These are phyloP conservation scores for Aspergillus bombycis DNA, from an alignment of 2,329 filamentous ascomycete species.

Conservation along the genomic window DNA sequence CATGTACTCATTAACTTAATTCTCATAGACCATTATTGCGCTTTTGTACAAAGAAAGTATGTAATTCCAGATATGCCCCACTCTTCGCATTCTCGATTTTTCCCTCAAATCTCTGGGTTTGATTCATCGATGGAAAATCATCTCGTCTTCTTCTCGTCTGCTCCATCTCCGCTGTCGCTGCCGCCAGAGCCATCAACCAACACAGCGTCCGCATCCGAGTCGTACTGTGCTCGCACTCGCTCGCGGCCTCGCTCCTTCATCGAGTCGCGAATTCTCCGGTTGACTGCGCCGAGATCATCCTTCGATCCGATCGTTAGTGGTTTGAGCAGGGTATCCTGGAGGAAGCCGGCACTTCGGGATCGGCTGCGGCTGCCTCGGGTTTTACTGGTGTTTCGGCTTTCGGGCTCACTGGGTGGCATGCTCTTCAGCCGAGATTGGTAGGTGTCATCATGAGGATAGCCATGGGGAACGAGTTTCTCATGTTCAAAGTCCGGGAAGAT, in stretches of 20 bases:
- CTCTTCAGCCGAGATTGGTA: conserved; percentile 24
- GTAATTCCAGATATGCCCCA: neutral
- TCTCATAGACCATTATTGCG: neutral
- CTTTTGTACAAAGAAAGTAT: neutral
- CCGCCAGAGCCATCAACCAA: conserved; percentile 8
- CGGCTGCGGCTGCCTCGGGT: conserved; percentile 21
- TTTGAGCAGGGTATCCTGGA: conserved; percentile 16
- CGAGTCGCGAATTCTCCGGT: conserved; percentile 21
- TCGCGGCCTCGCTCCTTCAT: conserved; percentile 25
- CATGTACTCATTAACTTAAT: conserved; percentile 5
- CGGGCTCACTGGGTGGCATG: conserved; percentile 22
- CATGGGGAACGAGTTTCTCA: conserved; percentile 3
- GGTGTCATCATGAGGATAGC: conserved; percentile 11
- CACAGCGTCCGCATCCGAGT: conserved; percentile 14
- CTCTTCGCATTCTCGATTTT: neutral
- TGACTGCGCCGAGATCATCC: conserved; percentile 21
- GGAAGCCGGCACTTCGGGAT: conserved; percentile 16
- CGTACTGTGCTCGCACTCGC: conserved; percentile 19
- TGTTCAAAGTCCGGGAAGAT: conserved; percentile 90
- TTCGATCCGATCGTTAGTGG: conserved; percentile 21
- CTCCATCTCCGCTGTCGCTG: conserved; percentile 8
- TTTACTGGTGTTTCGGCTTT: conserved; percentile 19
- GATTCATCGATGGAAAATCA: neutral
- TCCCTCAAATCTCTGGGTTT: neutral
- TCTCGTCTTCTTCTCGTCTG: conserved; percentile 13